Percentiles rank a stretch among this genome's conserved stretches.
Evolutionary conservation across 2,329 filamentous ascomycete genomes (phyloP).

Genomic region (Neofusicoccum cordaticola): DNA sequence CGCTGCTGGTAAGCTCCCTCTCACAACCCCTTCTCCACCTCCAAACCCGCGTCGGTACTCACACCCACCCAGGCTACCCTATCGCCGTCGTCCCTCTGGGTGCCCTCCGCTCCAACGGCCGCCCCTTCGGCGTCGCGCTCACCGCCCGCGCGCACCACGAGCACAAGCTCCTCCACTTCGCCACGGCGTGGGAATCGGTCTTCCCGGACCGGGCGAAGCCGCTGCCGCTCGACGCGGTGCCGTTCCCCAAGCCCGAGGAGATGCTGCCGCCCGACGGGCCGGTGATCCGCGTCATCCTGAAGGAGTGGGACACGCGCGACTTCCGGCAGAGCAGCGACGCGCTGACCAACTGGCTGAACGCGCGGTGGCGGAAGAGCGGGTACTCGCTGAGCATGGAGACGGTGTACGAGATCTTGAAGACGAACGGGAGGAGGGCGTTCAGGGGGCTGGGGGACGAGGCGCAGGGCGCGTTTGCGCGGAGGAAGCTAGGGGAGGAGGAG

Average conservation of each 20-base stretch:
- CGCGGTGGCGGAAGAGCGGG: conserved; percentile 16
- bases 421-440: conserved; percentile 34
- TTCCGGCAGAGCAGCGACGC: conserved; percentile 15
- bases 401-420: conserved; percentile 33
- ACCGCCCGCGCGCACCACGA: conserved; percentile 33
- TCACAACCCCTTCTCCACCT: not conserved
- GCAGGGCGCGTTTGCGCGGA: conserved; percentile 28
- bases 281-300: conserved; percentile 16
- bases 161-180: conserved; percentile 33
- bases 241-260: conserved; percentile 28
- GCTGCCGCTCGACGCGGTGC: conserved; percentile 31
- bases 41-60: not conserved
- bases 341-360: conserved; percentile 13
- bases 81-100: conserved; percentile 34
- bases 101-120: conserved; percentile 35
- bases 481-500: not conserved
- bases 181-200: conserved; percentile 35
- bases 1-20: conserved; percentile 23
- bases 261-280: conserved; percentile 21
- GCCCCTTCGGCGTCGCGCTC: conserved; percentile 35
- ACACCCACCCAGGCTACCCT: conserved; percentile 27
- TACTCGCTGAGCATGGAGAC: conserved; percentile 27
- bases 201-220: conserved; percentile 30
- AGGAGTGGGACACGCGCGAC: conserved; percentile 18
- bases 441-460: conserved; percentile 34